These are phyloP conservation scores for Aspergillus kassunensis DNA, from an alignment of 495 filamentous ascomycete species.

Conservation along the genomic window DNA sequence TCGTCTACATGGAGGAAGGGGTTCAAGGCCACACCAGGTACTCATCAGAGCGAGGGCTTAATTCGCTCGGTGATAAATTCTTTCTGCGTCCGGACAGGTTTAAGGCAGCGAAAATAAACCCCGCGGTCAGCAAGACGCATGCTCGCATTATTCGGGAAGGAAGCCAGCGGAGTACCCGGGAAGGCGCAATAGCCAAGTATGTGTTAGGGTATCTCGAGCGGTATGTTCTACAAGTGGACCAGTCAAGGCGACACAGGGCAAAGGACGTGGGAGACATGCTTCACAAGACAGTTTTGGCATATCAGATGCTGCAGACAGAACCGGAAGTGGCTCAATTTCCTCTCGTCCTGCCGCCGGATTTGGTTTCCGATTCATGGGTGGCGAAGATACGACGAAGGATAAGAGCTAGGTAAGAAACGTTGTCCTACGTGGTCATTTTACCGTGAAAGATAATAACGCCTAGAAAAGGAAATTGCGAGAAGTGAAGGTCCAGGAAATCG, in stretches of 20 bases:
- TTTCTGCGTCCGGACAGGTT: not conserved
- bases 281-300: no score
- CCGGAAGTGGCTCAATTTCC: no score
- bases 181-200: not conserved
- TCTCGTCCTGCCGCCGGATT: no score
- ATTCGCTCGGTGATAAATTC: not conserved
- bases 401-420: no score
- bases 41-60: not conserved
- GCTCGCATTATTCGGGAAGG: not conserved
- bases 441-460: no score
- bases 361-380: no score
- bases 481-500: no score
- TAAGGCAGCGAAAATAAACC: not conserved
- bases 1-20: constrained; percentile 1
- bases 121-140: not conserved
- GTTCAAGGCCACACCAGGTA: not conserved
- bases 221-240: not conserved
- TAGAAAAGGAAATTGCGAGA: no score
- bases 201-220: not conserved
- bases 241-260: not conserved
- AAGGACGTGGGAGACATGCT: not conserved
- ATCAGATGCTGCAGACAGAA: no score
- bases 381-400: no score
- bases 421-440: no score
- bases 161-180: not conserved